Conservation (phyloP, 306 rosid species). For the Malus sieversii region DNA sequence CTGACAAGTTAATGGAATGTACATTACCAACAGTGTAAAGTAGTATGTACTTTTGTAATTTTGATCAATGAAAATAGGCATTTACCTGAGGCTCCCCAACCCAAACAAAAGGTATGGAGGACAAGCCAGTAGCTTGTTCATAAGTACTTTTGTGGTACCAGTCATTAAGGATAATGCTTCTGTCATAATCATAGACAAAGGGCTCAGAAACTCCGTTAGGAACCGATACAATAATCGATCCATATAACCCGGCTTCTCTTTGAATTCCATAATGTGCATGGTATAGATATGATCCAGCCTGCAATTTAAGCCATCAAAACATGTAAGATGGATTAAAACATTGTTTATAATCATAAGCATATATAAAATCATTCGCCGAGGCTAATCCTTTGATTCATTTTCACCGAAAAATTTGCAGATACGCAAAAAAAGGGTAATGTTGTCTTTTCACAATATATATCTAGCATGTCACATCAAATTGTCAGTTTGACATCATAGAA, state of each 20-base stretch:
- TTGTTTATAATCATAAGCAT: neutral
- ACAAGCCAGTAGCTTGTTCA: slow-evolving; percentile 65
- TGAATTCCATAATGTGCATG: slow-evolving; percentile 96
- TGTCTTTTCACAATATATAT: neutral
- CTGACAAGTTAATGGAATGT: slow-evolving; percentile 20
- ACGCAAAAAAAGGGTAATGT: neutral
- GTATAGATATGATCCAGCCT: slow-evolving; percentile 81
- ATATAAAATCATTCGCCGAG: too few species aligned
- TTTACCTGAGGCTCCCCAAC: slow-evolving; percentile 75
- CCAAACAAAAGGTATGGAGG: slow-evolving; percentile 50
- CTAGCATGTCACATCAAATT: too few species aligned
- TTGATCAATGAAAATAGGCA: too few species aligned
- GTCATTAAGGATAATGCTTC: slow-evolving; percentile 66
- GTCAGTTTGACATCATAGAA: too few species aligned
- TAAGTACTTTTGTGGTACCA: slow-evolving; percentile 68
- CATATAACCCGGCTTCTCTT: slow-evolving; percentile 74
- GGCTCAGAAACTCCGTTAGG: slow-evolving; percentile 57
- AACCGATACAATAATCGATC: slow-evolving; percentile 50
- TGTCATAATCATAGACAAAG: slow-evolving; percentile 57
- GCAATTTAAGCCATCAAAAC: neutral
- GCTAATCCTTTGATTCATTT: neutral
- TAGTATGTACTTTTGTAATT: neutral
- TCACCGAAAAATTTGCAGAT: neutral
- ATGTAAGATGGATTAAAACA: neutral
- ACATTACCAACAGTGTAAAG: neutral